phyloP scores from a whole-genome alignment of 257 asterid species.

The Fraxinus quadrangulata region DNA sequence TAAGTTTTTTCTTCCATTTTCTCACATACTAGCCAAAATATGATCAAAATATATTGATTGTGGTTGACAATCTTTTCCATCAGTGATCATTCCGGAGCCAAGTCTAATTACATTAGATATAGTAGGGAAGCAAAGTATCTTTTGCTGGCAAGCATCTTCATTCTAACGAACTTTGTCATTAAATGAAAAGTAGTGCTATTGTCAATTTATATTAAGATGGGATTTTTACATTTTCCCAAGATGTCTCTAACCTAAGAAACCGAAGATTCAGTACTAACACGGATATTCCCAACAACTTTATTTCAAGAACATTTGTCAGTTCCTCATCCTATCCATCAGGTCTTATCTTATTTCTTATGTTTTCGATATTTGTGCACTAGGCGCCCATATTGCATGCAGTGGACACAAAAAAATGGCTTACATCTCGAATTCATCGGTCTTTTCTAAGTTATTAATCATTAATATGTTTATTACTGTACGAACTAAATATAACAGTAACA shows the following conservation, averaged over 20 bases:
- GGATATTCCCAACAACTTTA: slow-evolving; percentile 24
- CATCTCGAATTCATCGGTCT: neutral
- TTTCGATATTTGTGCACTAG: slow-evolving; percentile 12
- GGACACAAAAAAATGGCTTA: neutral
- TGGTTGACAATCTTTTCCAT: neutral
- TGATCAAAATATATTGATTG: neutral
- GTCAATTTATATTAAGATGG: neutral
- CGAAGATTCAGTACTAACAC: slow-evolving; percentile 41
- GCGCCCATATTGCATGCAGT: slow-evolving; percentile 3
- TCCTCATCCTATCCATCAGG: slow-evolving; percentile 55
- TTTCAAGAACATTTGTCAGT: slow-evolving; percentile 28
- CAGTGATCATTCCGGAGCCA: neutral
- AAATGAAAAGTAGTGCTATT: neutral
- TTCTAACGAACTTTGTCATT: neutral
- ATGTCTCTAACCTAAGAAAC: slow-evolving; percentile 64
- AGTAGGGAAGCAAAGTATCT: neutral
- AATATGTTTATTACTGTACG: neutral
- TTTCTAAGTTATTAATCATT: slow-evolving; percentile 1
- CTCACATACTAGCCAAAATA: neutral
- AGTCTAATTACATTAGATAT: neutral
- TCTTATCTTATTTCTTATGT: slow-evolving; percentile 37
- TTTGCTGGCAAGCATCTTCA: neutral
- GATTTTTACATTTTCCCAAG: neutral
- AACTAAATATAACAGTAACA: slow-evolving; percentile 11
- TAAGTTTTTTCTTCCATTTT: neutral